Evolutionary conservation across 225 moss, liverwort and hornwort genomes (phyloP).

Genomic region (Lunularia cruciata): DNA sequence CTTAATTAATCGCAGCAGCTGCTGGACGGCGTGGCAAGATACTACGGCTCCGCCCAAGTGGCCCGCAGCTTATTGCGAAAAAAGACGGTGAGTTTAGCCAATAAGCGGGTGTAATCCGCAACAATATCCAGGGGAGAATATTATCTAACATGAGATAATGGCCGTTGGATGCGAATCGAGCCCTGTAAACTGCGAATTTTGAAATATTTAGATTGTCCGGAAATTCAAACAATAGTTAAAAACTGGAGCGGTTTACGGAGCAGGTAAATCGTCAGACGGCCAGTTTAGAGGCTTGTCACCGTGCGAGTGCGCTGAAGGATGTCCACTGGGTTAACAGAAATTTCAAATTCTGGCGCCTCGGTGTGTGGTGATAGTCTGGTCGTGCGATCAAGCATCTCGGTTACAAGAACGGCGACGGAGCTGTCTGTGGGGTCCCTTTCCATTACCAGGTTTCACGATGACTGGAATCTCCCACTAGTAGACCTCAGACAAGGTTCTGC

Average conservation of each 20-base stretch:
- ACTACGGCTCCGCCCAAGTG: no score
- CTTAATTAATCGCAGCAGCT: no score
- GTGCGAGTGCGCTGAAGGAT: conserved; percentile 7
- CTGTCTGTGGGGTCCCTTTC: background rate
- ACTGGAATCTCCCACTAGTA: background rate
- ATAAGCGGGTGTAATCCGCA: background rate
- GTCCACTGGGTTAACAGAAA: background rate
- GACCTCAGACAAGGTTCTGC: background rate
- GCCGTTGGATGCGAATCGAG: background rate
- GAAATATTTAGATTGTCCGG: background rate
- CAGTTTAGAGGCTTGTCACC: background rate
- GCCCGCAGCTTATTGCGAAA: no score
- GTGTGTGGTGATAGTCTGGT: background rate
- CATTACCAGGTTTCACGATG: conserved; percentile 11
- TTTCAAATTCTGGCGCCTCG: conserved; percentile 23
- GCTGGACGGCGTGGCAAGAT: no score
- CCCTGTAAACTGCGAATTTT: background rate
- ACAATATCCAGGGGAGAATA: background rate
- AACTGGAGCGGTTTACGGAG: background rate
- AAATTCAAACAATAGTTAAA: conserved; percentile 13
- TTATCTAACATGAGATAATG: background rate
- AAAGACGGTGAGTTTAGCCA: background rate
- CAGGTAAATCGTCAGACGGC: background rate
- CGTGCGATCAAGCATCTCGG: background rate
- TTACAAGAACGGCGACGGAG: background rate